Base-by-base conservation (phyloP, 2,329 filamentous ascomycete genomes). In the Monosporascus sp. region DNA sequence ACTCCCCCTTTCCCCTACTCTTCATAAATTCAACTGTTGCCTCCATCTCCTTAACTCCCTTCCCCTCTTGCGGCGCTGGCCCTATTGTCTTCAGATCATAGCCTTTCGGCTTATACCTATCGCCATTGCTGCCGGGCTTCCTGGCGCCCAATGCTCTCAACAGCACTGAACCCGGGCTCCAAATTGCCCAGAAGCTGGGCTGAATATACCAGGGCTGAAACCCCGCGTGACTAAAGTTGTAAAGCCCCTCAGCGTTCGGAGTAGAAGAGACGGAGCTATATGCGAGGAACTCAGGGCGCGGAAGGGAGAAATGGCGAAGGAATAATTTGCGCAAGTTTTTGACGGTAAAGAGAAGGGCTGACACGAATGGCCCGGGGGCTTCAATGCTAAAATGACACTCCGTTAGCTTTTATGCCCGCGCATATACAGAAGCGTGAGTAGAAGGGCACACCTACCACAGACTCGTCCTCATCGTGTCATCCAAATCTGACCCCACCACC, bases 41-140 rank as follows among this genome's bases (percentile, higher is more conserved):
- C 7, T 16, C n/a, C 37, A 38, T 38, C 14, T 38, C 62, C 58
- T 75, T 74, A 2, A 78, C 78, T 1, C 63, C 63, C 48, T 63
- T 63, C 1, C 60, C 61, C 6, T 49, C 50, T 19, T 60, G 50
- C 14, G 53, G 56, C 37, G 59, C 53, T 5, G 64, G 61, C 1
- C 63, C 63, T 31, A 66, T 58, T 5, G 61, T 60, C 37, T 49
- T 51, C n/a, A 76, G 64, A 38, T 67, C 56, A 57, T 77, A 79
- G 8, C 81, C 81, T 49, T 74, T 62, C 1, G 78, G 76, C 54
- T 68, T 68, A 58, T 49, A 53, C 20, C 38, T 17, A 8, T 43
- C 38, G 20, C 27, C 41, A 7, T 17, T 7, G 6, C 24, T 8
- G 9, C 50, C 41, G 37, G 37, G 37, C 11, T 16, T n/a, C 37